phyloP scores from a whole-genome alignment of 1,284 basidiomycete genomes.

The Naganishia albida region DNA sequence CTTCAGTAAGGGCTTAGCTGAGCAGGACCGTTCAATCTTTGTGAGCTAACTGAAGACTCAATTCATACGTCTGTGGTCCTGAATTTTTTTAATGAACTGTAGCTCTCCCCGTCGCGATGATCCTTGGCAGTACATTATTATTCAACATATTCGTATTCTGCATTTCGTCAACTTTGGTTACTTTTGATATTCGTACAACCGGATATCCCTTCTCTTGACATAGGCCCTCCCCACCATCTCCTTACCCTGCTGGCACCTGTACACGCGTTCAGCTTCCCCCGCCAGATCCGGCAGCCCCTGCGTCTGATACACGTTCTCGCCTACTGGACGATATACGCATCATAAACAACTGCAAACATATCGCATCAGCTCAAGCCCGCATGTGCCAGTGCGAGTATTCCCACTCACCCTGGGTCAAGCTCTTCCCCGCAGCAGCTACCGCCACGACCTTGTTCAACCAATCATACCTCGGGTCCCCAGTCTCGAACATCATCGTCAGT shows the following conservation, averaged over 20 bases:
- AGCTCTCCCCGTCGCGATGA: no score
- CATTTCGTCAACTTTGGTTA: not conserved
- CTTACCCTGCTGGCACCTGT: not conserved
- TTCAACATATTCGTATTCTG: not conserved
- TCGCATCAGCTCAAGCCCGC: not conserved
- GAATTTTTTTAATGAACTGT: no score
- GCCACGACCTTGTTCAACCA: constrained; percentile 41
- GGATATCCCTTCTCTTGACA: no score
- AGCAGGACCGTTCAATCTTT: no score
- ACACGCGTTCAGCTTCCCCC: not conserved
- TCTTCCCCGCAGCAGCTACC: constrained; percentile 38
- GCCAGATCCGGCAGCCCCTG: not conserved
- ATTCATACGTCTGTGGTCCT: no score
- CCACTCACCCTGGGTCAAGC: constrained; percentile 36
- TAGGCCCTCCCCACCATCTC: no score
- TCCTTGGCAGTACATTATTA: no score
- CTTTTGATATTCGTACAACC: not conserved
- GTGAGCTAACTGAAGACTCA: no score
- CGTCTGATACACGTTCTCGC: not conserved
- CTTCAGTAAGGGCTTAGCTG: no score
- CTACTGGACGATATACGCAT: constrained; percentile 31
- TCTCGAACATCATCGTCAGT: constrained; percentile 39
- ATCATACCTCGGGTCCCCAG: constrained; percentile 39
- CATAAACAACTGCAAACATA: constrained; percentile 32
- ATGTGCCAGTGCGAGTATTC: not conserved